Evolutionary conservation across 495 filamentous ascomycete species (phyloP).

Genomic region (Achaetomiella virescens): DNA sequence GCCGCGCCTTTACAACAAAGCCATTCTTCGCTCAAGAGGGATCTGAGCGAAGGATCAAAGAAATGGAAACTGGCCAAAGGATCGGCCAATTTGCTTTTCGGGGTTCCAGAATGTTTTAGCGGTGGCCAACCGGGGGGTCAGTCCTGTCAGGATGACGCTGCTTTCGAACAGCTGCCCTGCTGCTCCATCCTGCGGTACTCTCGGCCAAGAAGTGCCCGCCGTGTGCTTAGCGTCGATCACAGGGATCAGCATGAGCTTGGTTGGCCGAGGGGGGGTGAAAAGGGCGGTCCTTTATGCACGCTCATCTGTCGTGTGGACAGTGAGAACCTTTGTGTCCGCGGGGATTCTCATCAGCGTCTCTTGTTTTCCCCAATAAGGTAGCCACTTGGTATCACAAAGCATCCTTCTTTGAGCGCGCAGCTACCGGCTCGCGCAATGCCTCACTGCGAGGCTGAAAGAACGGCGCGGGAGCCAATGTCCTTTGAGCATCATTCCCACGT

Average conservation of each 20-base stretch:
- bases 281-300: not conserved
- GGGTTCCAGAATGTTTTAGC: constrained; percentile 6
- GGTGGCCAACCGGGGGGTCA: constrained; percentile 13
- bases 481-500: constrained; percentile 27
- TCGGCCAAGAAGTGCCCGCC: not conserved
- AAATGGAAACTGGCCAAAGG: constrained; percentile 7
- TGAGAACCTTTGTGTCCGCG: not conserved
- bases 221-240: not conserved
- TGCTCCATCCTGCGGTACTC: not conserved
- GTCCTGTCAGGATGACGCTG: constrained; percentile 16
- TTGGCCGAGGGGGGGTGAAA: not conserved
- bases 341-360: not conserved
- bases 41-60: not conserved
- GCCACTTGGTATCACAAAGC: not conserved
- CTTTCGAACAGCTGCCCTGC: not conserved
- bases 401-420: not conserved
- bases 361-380: not conserved
- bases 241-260: not conserved
- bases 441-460: constrained; percentile 10
- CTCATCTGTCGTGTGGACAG: not conserved
- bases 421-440: not conserved
- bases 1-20: constrained; percentile 11
- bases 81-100: constrained; percentile 13
- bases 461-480: constrained; percentile 23
- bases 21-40: not conserved